Base-by-base conservation (phyloP, 345 rosid species). In the Gossypium ekmanianum region DNA sequence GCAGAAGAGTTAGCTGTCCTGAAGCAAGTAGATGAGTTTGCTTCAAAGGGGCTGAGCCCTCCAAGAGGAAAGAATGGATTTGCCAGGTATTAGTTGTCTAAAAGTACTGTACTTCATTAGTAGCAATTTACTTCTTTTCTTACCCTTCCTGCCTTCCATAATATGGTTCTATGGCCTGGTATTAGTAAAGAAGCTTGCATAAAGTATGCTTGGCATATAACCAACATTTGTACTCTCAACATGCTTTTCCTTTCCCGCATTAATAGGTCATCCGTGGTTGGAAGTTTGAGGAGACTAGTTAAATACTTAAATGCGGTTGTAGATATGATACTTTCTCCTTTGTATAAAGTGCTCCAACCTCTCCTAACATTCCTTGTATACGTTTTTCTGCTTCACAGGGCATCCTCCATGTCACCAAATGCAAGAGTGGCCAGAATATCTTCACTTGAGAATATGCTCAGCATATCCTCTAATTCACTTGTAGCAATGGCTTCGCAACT, bases 401-500 rank as follows among this genome's bases (percentile, higher is more conserved):
- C 88, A 65, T 91, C 98, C 73, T 94, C 98, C 17, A 87, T 92
- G 97, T 92, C 98, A 72, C 96, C 98, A 72, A 89, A 81, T 85
- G 94, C 99, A 50, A 89, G 99, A 81, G 80, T 86, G 91, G 90
- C 99, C 43, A 78, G 98, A 74, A 91, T 88, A 82, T 88, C 97
- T 73, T 93, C 97, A 55, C 97, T 95, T 22, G 98, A 95, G 85
- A 88, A 81, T 83, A 95, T 95, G 99, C 84, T 93, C 14, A 85
- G 89, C 81, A 91, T 93, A 80, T 87, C 99, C 78, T 95, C 99
- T 61, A 90, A 90, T 80, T 95, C 97, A 47, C 92, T 95, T 22
- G 97, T 95, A 34, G 89, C 99, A 55, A 95, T 95, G 99, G 99
- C 99, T 71, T 93, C 98, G 77, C 97, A 95, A 82, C 96, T 95